Conservation (phyloP, 148 eudicot genomes). For the Suaeda aralocaspica region DNA sequence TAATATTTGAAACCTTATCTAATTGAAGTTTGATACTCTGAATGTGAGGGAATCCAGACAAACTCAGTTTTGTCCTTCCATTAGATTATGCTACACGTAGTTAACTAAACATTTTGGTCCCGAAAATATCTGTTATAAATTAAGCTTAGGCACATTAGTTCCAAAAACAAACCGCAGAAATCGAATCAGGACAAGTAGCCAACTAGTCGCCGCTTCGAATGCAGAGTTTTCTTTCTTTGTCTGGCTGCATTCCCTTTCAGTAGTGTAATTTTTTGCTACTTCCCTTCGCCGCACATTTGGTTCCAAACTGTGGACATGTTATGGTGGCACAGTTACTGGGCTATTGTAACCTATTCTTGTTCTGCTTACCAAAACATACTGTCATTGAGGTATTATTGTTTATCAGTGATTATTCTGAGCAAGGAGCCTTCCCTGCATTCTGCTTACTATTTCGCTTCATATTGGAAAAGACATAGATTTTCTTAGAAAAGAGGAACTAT, state of each 20-base stretch:
- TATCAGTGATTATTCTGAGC: no score
- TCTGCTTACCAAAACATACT: no score
- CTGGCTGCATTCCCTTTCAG: background rate
- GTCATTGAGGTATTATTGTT: no score
- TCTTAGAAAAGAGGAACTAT: no score
- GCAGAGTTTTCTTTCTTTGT: background rate
- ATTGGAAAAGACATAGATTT: no score
- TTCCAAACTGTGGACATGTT: no score
- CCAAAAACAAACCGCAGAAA: constrained; percentile 1
- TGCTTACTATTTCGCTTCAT: no score
- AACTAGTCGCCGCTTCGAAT: constrained; percentile 1
- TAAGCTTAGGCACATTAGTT: background rate
- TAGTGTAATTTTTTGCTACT: no score
- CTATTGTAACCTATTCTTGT: no score
- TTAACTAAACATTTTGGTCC: background rate
- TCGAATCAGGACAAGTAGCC: constrained; percentile 18
- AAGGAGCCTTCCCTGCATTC: no score
- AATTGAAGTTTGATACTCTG: background rate
- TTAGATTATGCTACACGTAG: background rate
- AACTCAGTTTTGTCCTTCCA: background rate
- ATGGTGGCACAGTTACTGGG: no score
- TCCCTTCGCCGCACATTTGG: no score
- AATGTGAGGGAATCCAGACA: background rate
- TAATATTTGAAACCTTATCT: constrained; percentile 1
- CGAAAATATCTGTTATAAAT: background rate